phyloP scores from a whole-genome alignment of 768 basidiomycete species.

The Mycena galericulata region DNA sequence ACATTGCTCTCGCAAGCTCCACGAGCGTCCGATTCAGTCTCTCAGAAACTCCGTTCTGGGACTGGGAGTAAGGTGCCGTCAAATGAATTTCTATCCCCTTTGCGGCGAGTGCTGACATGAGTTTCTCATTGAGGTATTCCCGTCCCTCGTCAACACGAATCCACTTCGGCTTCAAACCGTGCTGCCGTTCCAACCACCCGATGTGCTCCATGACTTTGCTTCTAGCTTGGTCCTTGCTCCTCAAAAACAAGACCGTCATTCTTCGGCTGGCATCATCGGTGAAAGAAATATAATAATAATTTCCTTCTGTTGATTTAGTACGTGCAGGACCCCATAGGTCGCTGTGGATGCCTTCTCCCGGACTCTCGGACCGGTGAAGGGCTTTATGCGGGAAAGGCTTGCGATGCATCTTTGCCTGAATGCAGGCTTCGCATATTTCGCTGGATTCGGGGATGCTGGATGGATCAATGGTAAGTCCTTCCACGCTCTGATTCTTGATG shows the following conservation, averaged over 20 bases:
- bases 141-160: constrained; percentile 44
- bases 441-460: not conserved
- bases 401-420: constrained; percentile 5
- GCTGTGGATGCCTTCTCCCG: constrained; percentile 15
- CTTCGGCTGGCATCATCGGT: constrained; percentile 30
- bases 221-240: constrained; percentile 32
- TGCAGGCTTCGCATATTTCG: constrained; percentile 17
- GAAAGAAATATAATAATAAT: constrained; percentile 8
- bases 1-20: constrained; percentile 45
- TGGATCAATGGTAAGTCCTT: constrained; percentile 19
- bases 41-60: constrained; percentile 56
- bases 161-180: constrained; percentile 8
- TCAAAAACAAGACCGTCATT: constrained; percentile 32
- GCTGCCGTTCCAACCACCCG: constrained; percentile 29
- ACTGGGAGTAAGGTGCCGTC: constrained; percentile 48
- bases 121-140: constrained; percentile 42
- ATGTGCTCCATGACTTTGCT: constrained; percentile 34
- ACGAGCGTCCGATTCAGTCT: constrained; percentile 45
- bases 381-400: constrained; percentile 14
- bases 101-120: constrained; percentile 35
- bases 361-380: not conserved
- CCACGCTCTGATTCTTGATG: constrained; percentile 5
- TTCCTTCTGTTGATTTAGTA: not conserved
- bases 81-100: constrained; percentile 46
- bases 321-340: constrained; percentile 18